phyloP scores from a whole-genome alignment of 2,329 filamentous ascomycete genomes.

The Aspergillus candidus region DNA sequence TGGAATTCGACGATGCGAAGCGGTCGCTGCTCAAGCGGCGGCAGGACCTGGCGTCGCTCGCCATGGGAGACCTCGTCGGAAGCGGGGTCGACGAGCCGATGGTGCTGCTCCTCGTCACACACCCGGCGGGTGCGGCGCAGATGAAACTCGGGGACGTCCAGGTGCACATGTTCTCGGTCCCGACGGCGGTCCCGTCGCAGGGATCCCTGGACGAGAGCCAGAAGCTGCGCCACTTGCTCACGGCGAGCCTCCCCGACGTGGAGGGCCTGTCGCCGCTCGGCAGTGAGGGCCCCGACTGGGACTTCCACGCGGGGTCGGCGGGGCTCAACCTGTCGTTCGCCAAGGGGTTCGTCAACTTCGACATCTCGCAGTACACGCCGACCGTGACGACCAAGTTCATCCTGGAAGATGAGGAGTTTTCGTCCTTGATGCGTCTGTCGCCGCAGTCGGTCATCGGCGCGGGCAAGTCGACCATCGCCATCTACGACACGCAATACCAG shows the following conservation, averaged over 20 bases:
- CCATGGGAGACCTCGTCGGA: slow-evolving; percentile 26
- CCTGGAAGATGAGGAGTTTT: slow-evolving; percentile 31
- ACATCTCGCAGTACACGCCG: slow-evolving; percentile 40
- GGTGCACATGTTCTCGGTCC: slow-evolving; percentile 36
- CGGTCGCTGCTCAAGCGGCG: slow-evolving; percentile 36
- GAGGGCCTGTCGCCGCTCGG: slow-evolving; percentile 22
- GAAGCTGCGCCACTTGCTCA: slow-evolving; percentile 33
- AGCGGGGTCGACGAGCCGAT: slow-evolving; percentile 27
- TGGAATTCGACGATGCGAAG: slow-evolving; percentile 38
- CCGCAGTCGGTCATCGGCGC: slow-evolving; percentile 38
- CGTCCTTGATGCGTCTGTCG: slow-evolving; percentile 40
- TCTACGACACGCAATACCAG: slow-evolving; percentile 44
- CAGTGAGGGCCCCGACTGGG: slow-evolving; percentile 28
- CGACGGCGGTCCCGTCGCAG: slow-evolving; percentile 19
- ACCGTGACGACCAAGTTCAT: slow-evolving; percentile 34
- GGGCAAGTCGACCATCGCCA: slow-evolving; percentile 35
- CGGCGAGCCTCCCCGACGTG: slow-evolving; percentile 29
- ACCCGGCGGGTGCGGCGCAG: slow-evolving; percentile 24
- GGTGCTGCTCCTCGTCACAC: slow-evolving; percentile 36
- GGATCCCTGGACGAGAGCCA: slow-evolving; percentile 26
- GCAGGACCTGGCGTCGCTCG: slow-evolving; percentile 35
- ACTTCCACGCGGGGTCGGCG: slow-evolving; percentile 35
- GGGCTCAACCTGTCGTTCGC: slow-evolving; percentile 36
- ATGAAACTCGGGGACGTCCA: slow-evolving; percentile 31
- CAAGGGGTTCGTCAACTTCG: slow-evolving; percentile 36